Evolutionary conservation across 192 early-diverging fungal species (phyloP).

Genomic region (Entomortierella lignicola): DNA sequence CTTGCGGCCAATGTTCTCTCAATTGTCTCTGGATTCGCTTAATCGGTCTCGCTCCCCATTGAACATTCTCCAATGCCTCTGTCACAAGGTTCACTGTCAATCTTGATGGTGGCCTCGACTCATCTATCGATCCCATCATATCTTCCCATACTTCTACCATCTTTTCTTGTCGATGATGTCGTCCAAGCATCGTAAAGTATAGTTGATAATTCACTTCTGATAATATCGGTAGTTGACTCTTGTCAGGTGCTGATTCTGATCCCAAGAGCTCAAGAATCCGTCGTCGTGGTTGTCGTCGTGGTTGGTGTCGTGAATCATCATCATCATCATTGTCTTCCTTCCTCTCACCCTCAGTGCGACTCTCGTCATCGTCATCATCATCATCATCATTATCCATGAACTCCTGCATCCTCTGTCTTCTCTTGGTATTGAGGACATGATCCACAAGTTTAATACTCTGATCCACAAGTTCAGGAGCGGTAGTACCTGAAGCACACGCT

Average conservation of each 20-base stretch:
- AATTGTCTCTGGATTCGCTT: constrained; percentile 23
- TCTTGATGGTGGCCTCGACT: constrained; percentile 14
- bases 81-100: constrained; percentile 18
- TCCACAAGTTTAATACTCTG: constrained; percentile 20
- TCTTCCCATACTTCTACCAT: constrained; percentile 42
- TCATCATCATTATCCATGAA: not conserved
- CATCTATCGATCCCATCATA: constrained; percentile 30
- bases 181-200: constrained; percentile 37
- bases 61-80: constrained; percentile 46
- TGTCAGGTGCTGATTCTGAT: not conserved
- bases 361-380: constrained; percentile 11
- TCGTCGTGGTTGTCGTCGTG: not conserved
- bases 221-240: not conserved
- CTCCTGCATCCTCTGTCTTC: not conserved
- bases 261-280: not conserved
- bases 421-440: not conserved
- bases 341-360: no score
- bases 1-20: constrained; percentile 23
- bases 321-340: not conserved
- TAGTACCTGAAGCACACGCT: constrained; percentile 19
- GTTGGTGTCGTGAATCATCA: not conserved
- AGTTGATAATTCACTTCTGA: constrained; percentile 34
- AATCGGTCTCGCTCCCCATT: constrained; percentile 40
- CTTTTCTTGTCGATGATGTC: constrained; percentile 44
- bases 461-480: constrained; percentile 13